Evolutionary conservation across 169 alveolate species (phyloP).

Genomic region (Plasmodium coatneyi): DNA sequence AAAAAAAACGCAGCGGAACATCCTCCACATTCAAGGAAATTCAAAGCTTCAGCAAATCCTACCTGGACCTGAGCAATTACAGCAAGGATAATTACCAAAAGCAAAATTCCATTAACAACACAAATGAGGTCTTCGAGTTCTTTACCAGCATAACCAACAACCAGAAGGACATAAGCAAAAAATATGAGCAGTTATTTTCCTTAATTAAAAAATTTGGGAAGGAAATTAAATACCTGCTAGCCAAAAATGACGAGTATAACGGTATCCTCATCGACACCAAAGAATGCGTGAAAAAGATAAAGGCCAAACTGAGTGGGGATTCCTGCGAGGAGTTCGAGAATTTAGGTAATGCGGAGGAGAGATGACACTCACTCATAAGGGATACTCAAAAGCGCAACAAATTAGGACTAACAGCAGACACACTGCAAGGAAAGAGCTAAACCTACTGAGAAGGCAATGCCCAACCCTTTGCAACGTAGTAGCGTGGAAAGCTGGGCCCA

Average conservation of each 20-base stretch:
- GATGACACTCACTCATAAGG: not conserved
- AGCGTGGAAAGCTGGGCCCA: not conserved
- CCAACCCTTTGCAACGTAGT: not conserved
- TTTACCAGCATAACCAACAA: slow-evolving; percentile 62
- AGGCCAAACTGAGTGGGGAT: slow-evolving; percentile 32
- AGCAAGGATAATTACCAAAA: slow-evolving; percentile 40
- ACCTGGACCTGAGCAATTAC: slow-evolving; percentile 46
- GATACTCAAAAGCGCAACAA: not conserved
- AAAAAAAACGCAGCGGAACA: slow-evolving; percentile 30
- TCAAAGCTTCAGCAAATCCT: slow-evolving; percentile 38
- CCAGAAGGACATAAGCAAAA: slow-evolving; percentile 64
- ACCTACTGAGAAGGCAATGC: not conserved
- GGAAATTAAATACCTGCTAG: slow-evolving; percentile 63
- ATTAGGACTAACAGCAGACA: not conserved
- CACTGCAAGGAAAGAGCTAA: not conserved
- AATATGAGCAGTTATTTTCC: slow-evolving; percentile 62
- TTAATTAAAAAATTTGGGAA: slow-evolving; percentile 66
- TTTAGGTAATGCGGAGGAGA: slow-evolving; percentile 19
- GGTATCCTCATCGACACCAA: slow-evolving; percentile 48
- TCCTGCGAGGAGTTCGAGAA: slow-evolving; percentile 48
- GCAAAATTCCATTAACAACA: slow-evolving; percentile 54
- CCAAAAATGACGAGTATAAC: slow-evolving; percentile 55
- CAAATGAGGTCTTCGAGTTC: slow-evolving; percentile 60
- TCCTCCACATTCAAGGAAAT: slow-evolving; percentile 50
- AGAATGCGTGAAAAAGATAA: slow-evolving; percentile 44